These are phyloP conservation scores for Cerioporus squamosus DNA, from an alignment of 1,284 basidiomycete genomes.

Conservation along the genomic window DNA sequence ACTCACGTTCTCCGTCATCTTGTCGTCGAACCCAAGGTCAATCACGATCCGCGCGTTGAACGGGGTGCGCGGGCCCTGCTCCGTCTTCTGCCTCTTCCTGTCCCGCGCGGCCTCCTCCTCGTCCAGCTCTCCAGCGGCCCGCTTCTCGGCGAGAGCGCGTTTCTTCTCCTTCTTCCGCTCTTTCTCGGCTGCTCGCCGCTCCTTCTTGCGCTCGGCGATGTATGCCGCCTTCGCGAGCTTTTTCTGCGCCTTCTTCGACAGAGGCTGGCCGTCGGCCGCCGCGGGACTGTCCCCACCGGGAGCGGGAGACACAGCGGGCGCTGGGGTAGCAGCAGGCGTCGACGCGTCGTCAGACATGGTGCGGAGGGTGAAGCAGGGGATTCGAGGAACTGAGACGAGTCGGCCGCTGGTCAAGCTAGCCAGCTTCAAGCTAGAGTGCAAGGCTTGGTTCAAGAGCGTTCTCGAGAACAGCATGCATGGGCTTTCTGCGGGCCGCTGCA, in stretches of 20 bases:
- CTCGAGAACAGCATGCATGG: not conserved
- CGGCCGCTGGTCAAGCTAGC: not conserved
- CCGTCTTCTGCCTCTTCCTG: conserved; percentile 47
- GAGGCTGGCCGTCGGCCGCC: conserved; percentile 30
- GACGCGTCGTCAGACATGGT: not conserved
- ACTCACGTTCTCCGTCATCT: conserved; percentile 92
- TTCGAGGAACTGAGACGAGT: not conserved
- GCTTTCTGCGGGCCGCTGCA: too few species aligned
- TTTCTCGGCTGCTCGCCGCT: conserved; percentile 77
- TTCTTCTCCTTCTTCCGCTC: conserved; percentile 73
- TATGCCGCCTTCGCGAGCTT: conserved; percentile 71
- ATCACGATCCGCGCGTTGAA: conserved; percentile 84
- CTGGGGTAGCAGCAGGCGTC: not conserved
- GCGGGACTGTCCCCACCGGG: not conserved
- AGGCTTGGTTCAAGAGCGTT: too few species aligned
- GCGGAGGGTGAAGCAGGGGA: not conserved
- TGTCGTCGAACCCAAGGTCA: conserved; percentile 93
- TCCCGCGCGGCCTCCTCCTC: conserved; percentile 43
- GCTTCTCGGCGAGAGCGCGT: conserved; percentile 54
- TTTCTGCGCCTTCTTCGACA: conserved; percentile 86
- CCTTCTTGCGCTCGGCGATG: conserved; percentile 70
- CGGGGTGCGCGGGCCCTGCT: conserved; percentile 40
- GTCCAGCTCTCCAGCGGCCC: conserved; percentile 57
- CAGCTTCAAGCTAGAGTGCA: too few species aligned
- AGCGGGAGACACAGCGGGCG: not conserved